Evolutionary conservation across 2,329 filamentous ascomycete species (phyloP).

Genomic region (Trichoderma sp.): DNA sequence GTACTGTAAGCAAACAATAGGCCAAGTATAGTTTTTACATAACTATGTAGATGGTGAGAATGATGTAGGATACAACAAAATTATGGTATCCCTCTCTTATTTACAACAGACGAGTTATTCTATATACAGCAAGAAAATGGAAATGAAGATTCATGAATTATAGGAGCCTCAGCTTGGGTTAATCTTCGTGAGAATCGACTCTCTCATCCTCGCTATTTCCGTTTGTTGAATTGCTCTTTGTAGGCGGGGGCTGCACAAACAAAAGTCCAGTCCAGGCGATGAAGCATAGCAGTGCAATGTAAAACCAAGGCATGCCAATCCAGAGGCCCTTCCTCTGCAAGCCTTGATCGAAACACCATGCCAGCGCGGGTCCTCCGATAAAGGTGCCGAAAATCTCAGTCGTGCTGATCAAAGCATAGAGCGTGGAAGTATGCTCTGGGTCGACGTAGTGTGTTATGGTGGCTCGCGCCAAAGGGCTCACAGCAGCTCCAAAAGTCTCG

Average conservation of each 20-base stretch:
- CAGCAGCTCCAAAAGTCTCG: conserved; percentile 45
- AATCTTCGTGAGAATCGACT: conserved; percentile 8
- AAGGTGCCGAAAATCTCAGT: conserved; percentile 46
- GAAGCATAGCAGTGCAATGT: conserved; percentile 40
- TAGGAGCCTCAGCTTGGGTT: background rate
- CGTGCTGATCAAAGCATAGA: conserved; percentile 49
- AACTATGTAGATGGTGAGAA: background rate
- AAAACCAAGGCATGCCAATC: conserved; percentile 48
- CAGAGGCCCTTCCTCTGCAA: conserved; percentile 42
- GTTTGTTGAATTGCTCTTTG: conserved; percentile 29
- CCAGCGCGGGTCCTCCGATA: conserved; percentile 47
- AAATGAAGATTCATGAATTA: background rate
- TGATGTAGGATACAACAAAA: background rate
- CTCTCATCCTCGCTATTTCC: conserved; percentile 30
- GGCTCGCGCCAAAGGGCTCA: conserved; percentile 46
- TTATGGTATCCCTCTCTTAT: background rate
- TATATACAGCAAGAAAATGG: background rate
- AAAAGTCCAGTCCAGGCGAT: conserved; percentile 38
- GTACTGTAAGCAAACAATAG: background rate
- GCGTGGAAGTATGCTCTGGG: conserved; percentile 44
- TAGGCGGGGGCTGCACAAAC: conserved; percentile 42
- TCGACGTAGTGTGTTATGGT: conserved; percentile 47
- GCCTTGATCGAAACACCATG: conserved; percentile 45
- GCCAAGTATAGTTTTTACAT: background rate
- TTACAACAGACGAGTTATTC: background rate